Percentiles rank a stretch among this genome's conserved stretches.
phyloP scores from a whole-genome alignment of 2,329 filamentous ascomycete genomes.

The Exophiala sp. region DNA sequence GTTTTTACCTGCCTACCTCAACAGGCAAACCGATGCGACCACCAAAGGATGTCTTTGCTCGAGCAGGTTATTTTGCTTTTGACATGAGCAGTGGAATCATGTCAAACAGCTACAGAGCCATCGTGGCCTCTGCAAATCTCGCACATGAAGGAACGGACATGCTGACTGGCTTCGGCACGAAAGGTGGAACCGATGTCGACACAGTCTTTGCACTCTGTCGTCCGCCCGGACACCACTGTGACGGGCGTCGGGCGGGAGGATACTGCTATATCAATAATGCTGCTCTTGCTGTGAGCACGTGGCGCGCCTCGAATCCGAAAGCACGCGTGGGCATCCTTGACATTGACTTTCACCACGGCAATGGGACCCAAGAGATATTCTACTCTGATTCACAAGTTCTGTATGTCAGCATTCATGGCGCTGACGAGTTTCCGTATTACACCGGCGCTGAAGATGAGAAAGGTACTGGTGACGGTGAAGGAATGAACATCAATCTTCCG shows the following conservation, averaged over 20 bases:
- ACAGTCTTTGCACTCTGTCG: constrained; percentile 27
- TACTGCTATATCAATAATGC: constrained; percentile 31
- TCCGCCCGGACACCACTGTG: constrained; percentile 29
- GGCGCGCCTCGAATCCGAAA: constrained; percentile 11
- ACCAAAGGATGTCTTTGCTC: constrained; percentile 26
- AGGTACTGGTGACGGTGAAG: constrained; percentile 13
- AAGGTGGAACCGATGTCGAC: constrained; percentile 11
- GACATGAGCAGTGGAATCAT: constrained; percentile 29
- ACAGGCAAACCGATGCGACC: constrained; percentile 17
- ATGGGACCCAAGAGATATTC: constrained; percentile 30
- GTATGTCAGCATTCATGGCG: constrained; percentile 35
- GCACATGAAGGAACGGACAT: constrained; percentile 24
- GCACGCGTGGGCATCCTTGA: constrained; percentile 25
- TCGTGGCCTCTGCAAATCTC: constrained; percentile 27
- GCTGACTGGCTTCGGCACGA: constrained; percentile 7
- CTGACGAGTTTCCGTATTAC: constrained; percentile 35
- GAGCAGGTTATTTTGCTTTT: constrained; percentile 29
- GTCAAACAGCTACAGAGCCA: constrained; percentile 22
- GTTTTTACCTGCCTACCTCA: constrained; percentile 21
- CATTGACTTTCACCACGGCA: constrained; percentile 30
- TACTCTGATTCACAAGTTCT: constrained; percentile 31
- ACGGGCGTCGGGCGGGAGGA: constrained; percentile 26
- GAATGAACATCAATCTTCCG: constrained; percentile 26
- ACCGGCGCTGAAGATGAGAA: constrained; percentile 24
- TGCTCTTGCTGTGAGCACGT: constrained; percentile 21